These are phyloP conservation scores for Neurospora cerealis DNA, from an alignment of 495 filamentous ascomycete genomes.

Conservation along the genomic window DNA sequence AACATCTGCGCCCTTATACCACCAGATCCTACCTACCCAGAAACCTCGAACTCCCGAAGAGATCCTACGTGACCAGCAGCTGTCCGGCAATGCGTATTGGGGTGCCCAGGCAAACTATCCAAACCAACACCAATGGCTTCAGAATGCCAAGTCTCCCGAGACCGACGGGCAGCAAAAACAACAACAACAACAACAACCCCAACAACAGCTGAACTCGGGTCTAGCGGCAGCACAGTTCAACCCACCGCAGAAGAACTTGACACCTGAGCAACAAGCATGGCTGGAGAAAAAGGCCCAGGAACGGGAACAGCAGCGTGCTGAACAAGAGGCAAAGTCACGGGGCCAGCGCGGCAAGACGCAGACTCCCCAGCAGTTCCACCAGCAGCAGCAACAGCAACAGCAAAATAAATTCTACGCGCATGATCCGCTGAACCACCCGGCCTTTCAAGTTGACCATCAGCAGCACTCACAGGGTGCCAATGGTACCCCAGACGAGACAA, in stretches of 20 bases:
- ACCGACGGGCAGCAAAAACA: not conserved
- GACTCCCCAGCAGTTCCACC: not conserved
- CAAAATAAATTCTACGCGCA: not conserved
- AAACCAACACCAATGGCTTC: not conserved
- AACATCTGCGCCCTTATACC: not conserved
- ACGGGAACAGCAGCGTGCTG: not conserved
- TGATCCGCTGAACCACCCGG: not conserved
- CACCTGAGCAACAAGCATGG: not conserved
- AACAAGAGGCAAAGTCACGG: not conserved
- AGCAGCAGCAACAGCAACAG: not conserved
- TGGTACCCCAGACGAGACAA: not conserved
- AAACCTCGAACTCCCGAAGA: slow-evolving; percentile 1
- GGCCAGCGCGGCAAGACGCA: not conserved
- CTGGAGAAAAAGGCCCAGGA: not conserved
- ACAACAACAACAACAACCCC: not conserved
- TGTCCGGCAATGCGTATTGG: not conserved
- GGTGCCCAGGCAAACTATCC: not conserved
- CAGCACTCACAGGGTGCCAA: not conserved
- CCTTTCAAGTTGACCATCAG: not conserved
- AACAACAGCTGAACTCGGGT: not conserved
- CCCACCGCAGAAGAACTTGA: not conserved
- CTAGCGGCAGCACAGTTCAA: not conserved
- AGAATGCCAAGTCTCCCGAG: not conserved
- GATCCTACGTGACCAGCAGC: not conserved
- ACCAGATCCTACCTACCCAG: slow-evolving; percentile 2